These are phyloP conservation scores for Secale cereale DNA, from an alignment of 176 grass and related monocot species.

Conservation along the genomic window DNA sequence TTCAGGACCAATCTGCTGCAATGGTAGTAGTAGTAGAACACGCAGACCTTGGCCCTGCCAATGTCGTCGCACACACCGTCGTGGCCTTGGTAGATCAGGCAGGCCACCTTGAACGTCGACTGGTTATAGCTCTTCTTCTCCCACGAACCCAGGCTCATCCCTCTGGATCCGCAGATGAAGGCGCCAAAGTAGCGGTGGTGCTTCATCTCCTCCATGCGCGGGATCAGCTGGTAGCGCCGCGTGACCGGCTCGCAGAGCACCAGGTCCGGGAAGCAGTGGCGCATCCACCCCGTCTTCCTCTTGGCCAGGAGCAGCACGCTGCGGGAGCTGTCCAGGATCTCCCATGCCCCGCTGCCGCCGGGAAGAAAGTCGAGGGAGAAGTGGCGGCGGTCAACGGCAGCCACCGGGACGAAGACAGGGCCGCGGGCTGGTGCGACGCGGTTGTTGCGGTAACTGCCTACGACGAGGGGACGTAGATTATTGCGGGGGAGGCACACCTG, in stretches of 20 bases:
- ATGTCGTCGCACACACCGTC: not conserved
- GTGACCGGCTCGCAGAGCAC: conserved; percentile 16
- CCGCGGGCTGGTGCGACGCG: too few species aligned
- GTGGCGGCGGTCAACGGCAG: too few species aligned
- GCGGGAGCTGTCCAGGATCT: too few species aligned
- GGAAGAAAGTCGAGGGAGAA: too few species aligned
- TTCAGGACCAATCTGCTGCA: not conserved
- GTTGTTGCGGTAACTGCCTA: too few species aligned
- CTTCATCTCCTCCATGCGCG: not conserved
- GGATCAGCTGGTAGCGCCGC: not conserved
- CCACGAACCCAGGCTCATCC: not conserved
- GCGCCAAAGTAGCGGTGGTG: not conserved
- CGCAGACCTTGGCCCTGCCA: not conserved
- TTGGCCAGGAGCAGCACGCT: not conserved
- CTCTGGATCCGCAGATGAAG: not conserved
- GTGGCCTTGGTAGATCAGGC: not conserved
- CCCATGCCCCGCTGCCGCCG: too few species aligned
- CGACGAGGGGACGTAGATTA: too few species aligned
- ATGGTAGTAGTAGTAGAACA: not conserved
- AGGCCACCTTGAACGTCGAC: not conserved
- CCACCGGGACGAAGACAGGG: too few species aligned
- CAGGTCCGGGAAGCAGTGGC: conserved; percentile 7
- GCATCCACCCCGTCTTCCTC: not conserved
- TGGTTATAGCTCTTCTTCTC: not conserved
- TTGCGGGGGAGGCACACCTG: too few species aligned